Base-by-base conservation (phyloP, 805 yeast species). In the Candida sithepensis region DNA sequence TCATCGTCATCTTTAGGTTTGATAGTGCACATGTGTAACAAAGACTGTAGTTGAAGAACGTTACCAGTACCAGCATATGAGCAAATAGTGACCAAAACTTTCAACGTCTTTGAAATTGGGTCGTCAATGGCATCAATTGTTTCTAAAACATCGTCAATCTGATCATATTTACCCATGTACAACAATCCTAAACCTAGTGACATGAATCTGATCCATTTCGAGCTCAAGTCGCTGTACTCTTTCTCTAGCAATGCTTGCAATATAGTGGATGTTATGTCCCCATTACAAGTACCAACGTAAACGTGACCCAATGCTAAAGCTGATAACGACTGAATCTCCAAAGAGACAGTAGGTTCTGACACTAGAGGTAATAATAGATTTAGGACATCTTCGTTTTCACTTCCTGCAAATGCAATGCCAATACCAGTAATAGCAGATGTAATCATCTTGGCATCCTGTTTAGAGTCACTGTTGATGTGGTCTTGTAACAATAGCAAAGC, bases 1-100 rank as follows among this genome's bases (percentile, higher is more conserved):
- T 77, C 82, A 12, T 72, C 73, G 18, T 72, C 72, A 42, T 80
- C 86, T 47, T 70, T 70, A 39, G 83, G 80, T 56, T 80, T 81
- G n/a, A 83, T 82, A 6, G 96, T 85, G 63, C 94, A 81, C 78
- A 90, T 89, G 60, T 89, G 96, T 59, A 92, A 78, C 61, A 94
- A 75, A 34, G 88, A 82, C 72, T 94, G 99, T 52, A 94, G 87
- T 71, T 91, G 94, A 52, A 94, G 77, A 28, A 94, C 99, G 65
- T 94, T 94, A 57, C 99, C 99, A 36, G 98, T 89, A 53, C 98
- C 99, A 10, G 97, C 95, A 70, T 86, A 91, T 3, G 98, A 96
- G 71, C 97, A 88, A 45, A 91, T 85, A 52, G 85, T 89, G 30
- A 95, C 90, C 61, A 94, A 75, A 14, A 90, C 94, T 67, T 88